Evolutionary conservation across 768 basidiomycete species (phyloP), one percentile per base, ranked within the genome.

Genomic region (Cystofilobasidium bisporidii): DNA sequence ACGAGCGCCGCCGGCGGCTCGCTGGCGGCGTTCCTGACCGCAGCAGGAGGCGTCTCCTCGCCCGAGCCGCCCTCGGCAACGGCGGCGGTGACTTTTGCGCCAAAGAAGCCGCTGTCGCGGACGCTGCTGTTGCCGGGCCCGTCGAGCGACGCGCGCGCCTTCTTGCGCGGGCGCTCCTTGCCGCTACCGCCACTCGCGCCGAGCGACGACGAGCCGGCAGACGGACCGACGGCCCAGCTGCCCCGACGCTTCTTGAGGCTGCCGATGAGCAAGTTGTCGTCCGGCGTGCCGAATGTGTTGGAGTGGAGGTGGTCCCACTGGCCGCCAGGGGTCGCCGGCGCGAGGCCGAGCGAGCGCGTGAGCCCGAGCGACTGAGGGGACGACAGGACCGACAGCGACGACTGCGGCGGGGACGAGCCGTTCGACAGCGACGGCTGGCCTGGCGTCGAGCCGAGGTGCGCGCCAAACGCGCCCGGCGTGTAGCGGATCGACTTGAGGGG

Each of bases 291-390:
- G 33, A 61, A 61, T 10, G 40, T 47, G 41, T 36, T 41, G 30
- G 22, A 12, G 33, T 38, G 36, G 18, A 38, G 36, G 20, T 28
- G 40, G 40, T 41, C 45, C 40, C 60, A 41, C 40, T 43, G 45
- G n/a, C 60, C 60, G 11, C 61, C 67, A 1, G 67, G 67, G 1
- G 67, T 68, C 5, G 67, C 67, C 26, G 67, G 67, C 12, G 67
- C 67, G 18, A 68, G 61, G 0, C 67, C 67, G 22, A 68, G 45
- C 12, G 40, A 47, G 14, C 67, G n/a, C 20, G 67, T 62, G 12
- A 68, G 56, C 3, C 38, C 26, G 14, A 68, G 53, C 14, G 53
- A 57, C 26, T 68, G 67, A 1, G 67, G 67, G 9, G 53, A 57
- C 18, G 67, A 68, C 18, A 68, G 62, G 60, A 41, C 36, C 40